These are phyloP conservation scores for Fraxinus platypoda DNA, from an alignment of 305 asterid genomes.

Conservation along the genomic window DNA sequence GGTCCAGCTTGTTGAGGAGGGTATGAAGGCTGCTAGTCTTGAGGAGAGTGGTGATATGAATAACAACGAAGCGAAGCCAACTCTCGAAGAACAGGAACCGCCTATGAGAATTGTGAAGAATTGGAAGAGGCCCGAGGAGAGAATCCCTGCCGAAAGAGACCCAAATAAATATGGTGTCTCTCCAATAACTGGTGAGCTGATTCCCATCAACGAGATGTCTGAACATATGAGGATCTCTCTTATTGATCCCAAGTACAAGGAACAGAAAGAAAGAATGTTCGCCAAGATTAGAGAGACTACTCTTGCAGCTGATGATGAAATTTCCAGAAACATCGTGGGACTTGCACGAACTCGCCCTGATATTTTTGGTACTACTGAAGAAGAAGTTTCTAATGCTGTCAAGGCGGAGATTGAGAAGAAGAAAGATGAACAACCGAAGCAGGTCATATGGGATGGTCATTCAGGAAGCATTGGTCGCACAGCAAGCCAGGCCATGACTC, in stretches of 20 bases:
- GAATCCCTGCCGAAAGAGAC: slow-evolving; percentile 77
- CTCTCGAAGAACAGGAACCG: slow-evolving; percentile 61
- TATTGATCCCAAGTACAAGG: slow-evolving; percentile 92
- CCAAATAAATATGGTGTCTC: slow-evolving; percentile 74
- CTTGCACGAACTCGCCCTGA: slow-evolving; percentile 93
- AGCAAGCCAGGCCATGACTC: slow-evolving; percentile 89
- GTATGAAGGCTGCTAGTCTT: slow-evolving; percentile 79
- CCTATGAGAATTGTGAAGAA: slow-evolving; percentile 95
- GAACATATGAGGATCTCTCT: slow-evolving; percentile 96
- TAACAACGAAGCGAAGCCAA: slow-evolving; percentile 44
- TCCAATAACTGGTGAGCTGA: slow-evolving; percentile 84
- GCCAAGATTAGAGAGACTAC: slow-evolving; percentile 94
- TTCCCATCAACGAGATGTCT: slow-evolving; percentile 84
- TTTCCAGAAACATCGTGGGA: slow-evolving; percentile 84
- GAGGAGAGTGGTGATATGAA: slow-evolving; percentile 60
- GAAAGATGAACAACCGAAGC: slow-evolving; percentile 89
- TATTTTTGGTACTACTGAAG: slow-evolving; percentile 94
- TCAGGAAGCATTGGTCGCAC: slow-evolving; percentile 90
- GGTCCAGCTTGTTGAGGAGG: slow-evolving; percentile 87
- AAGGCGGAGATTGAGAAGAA: slow-evolving; percentile 93
- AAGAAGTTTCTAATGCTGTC: slow-evolving; percentile 95
- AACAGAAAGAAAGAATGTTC: slow-evolving; percentile 95
- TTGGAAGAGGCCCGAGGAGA: slow-evolving; percentile 94
- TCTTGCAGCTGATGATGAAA: slow-evolving; percentile 96
- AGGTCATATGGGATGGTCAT: slow-evolving; percentile 97